Percentiles rank a stretch among this genome's conserved stretches.
Conservation (phyloP, 176 grass and related monocot species). For the Canna indica region DNA sequence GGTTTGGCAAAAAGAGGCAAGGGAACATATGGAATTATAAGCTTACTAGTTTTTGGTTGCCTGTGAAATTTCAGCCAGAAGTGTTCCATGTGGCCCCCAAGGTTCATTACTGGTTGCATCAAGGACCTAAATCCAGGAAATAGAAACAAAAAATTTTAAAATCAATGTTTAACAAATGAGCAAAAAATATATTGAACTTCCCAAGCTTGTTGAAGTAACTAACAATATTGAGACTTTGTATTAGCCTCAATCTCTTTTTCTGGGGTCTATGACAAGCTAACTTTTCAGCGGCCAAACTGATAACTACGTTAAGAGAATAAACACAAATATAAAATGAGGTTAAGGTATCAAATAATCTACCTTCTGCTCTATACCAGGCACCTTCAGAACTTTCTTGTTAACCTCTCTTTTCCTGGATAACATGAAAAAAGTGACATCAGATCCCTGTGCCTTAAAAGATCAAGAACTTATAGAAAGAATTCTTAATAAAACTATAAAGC, state of each 20-base stretch:
- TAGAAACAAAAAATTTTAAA: conserved; percentile 4
- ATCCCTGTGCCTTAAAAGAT: neutral
- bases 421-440: neutral
- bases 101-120: conserved; percentile 95
- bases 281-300: neutral
- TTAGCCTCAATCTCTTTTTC: neutral
- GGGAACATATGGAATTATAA: neutral
- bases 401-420: conserved; percentile 70
- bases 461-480: neutral
- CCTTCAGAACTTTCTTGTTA: conserved; percentile 74
- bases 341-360: conserved; percentile 15
- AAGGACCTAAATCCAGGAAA: conserved; percentile 44
- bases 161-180: neutral
- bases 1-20: neutral
- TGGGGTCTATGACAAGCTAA: neutral
- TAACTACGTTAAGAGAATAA: neutral
- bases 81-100: conserved; percentile 93
- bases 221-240: neutral
- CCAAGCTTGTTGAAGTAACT: neutral
- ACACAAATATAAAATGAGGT: neutral
- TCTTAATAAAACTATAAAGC: neutral
- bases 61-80: conserved; percentile 76
- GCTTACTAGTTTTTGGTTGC: conserved; percentile 71
- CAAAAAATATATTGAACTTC: neutral
- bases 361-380: conserved; percentile 90